A percentile compares a stretch with the other conserved stretches of the same genome.
Conservation (phyloP, 1,139 yeast species). For the Saccharomycopsis crataegensis region DNA sequence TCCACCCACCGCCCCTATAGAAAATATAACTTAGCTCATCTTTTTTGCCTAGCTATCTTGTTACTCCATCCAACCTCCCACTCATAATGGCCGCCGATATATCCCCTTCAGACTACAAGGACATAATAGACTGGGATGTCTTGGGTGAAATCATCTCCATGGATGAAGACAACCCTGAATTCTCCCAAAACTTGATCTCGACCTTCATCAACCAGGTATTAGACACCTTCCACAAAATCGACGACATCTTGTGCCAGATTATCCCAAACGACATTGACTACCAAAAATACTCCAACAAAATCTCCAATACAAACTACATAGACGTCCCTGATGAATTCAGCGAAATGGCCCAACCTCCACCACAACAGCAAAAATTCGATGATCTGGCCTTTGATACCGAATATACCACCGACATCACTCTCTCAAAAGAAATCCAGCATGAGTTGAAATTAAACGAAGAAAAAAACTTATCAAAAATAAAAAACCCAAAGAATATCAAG, state of each 20-base stretch:
- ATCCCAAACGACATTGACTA: slow-evolving; percentile 19
- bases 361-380: neutral
- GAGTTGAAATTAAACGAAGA: slow-evolving; percentile 15
- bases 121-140: slow-evolving; percentile 81
- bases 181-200: slow-evolving; percentile 66
- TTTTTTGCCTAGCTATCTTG: neutral
- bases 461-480: slow-evolving; percentile 10
- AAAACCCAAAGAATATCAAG: slow-evolving; percentile 16
- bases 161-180: slow-evolving; percentile 86
- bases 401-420: neutral
- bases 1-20: no score
- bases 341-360: slow-evolving; percentile 18
- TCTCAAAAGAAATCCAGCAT: slow-evolving; percentile 16
- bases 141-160: slow-evolving; percentile 82
- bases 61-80: no score
- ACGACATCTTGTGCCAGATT: slow-evolving; percentile 37
- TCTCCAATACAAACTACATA: slow-evolving; percentile 8
- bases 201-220: slow-evolving; percentile 88
- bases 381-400: neutral
- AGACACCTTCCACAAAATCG: slow-evolving; percentile 70
- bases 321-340: slow-evolving; percentile 17
- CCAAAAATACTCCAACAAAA: slow-evolving; percentile 7
- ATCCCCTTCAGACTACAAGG: slow-evolving; percentile 25
- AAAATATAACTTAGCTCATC: no score
- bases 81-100: neutral